Evolutionary conservation across 306 rosid species (phyloP).

Genomic region (Medicago lupulina): DNA sequence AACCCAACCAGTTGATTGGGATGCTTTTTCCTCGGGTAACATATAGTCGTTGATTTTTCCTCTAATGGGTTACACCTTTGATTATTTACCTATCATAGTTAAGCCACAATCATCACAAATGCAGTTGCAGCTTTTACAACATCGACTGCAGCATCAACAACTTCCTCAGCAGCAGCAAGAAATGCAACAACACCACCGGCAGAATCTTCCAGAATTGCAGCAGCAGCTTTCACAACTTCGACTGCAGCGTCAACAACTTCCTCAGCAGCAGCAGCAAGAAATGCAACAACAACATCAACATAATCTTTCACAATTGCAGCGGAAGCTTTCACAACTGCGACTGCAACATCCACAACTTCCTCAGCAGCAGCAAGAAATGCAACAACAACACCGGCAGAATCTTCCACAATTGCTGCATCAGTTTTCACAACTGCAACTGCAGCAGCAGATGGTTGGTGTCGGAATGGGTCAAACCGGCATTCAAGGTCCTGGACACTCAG

Average conservation of each 20-base stretch:
- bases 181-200: conserved; percentile 54
- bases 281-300: conserved; percentile 44
- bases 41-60: conserved; percentile 13
- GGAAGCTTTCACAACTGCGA: conserved; percentile 51
- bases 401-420: conserved; percentile 43
- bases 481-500: conserved; percentile 85
- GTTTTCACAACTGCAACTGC: conserved; percentile 55
- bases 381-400: conserved; percentile 48
- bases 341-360: conserved; percentile 64
- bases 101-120: conserved; percentile 71
- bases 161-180: conserved; percentile 70
- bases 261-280: conserved; percentile 1
- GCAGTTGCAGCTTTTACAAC: too few species aligned
- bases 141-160: too few species aligned
- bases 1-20: conserved; percentile 91
- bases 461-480: conserved; percentile 80
- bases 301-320: conserved; percentile 43
- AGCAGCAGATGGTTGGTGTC: conserved; percentile 65
- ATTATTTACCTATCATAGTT: conserved; percentile 59
- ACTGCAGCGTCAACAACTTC: too few species aligned
- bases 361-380: conserved; percentile 66
- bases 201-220: conserved; percentile 51
- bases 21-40: conserved; percentile 97
- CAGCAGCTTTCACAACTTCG: conserved; percentile 26
- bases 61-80: conserved; percentile 29